Conservation (phyloP, 495 filamentous ascomycete genomes). For the Penicillium salamii region DNA sequence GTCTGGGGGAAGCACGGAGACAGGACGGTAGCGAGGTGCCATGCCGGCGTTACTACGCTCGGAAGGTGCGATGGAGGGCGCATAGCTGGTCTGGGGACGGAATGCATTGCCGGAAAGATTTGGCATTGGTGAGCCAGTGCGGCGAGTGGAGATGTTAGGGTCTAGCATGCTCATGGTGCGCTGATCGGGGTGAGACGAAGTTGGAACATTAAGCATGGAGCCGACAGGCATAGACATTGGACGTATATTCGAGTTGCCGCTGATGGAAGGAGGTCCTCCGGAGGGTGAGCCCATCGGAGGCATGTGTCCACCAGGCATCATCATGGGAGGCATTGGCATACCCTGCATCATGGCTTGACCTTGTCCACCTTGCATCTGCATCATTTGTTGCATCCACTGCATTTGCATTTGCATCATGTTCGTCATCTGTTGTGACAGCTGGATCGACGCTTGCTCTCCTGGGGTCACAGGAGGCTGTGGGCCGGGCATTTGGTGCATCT, state of each 20-base stretch:
- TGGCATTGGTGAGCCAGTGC: constrained; percentile 33
- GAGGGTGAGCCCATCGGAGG: constrained; percentile 12
- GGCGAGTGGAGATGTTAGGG: constrained; percentile 60
- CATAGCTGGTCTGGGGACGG: constrained; percentile 49
- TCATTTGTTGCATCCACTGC: constrained; percentile 74
- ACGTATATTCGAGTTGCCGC: constrained; percentile 26
- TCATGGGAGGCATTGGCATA: constrained; percentile 19
- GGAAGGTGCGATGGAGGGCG: constrained; percentile 81
- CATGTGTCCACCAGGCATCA: constrained; percentile 16
- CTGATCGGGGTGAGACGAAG: constrained; percentile 30
- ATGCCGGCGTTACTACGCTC: constrained; percentile 92
- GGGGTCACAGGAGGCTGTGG: constrained; percentile 34
- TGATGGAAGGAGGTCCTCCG: constrained; percentile 15
- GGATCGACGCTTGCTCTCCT: constrained; percentile 73
- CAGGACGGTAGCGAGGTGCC: constrained; percentile 88
- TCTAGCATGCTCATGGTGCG: constrained; percentile 83
- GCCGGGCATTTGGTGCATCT: constrained; percentile 11
- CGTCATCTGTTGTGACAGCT: constrained; percentile 85
- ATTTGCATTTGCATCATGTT: constrained; percentile 92
- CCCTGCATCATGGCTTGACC: constrained; percentile 19
- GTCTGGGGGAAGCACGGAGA: constrained; percentile 53
- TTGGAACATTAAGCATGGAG: constrained; percentile 2
- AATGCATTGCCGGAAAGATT: constrained; percentile 26
- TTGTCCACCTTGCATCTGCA: constrained; percentile 63
- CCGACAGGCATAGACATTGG: constrained; percentile 42